Conservation (phyloP, 768 basidiomycete genomes). For the Leucosporidium creatinivorum region DNA sequence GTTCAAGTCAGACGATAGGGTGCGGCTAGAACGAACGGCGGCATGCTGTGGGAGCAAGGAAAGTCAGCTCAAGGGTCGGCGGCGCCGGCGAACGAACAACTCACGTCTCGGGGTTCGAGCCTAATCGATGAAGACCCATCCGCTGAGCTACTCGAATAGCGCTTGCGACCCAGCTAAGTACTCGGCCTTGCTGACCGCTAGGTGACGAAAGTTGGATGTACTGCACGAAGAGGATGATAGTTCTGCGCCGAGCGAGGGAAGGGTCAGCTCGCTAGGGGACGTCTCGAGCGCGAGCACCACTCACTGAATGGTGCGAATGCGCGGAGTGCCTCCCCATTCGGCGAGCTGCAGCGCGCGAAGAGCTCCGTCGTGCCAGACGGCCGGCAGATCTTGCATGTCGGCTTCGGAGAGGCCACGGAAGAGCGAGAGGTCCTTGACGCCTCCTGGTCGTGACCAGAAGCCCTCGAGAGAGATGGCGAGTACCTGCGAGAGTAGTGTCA, state of each 20-base stretch:
- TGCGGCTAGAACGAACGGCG: too few relatives aligned
- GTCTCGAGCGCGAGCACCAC: too few relatives aligned
- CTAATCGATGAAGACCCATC: constrained; percentile 25
- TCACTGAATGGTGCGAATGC: constrained; percentile 29
- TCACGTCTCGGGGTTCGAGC: constrained; percentile 6
- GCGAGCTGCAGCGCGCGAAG: constrained; percentile 29
- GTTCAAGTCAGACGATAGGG: too few relatives aligned
- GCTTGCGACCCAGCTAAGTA: constrained; percentile 23
- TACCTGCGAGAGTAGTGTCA: constrained; percentile 4
- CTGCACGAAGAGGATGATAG: constrained; percentile 14
- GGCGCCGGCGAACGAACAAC: not conserved
- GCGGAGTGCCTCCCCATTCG: constrained; percentile 31
- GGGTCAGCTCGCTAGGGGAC: not conserved
- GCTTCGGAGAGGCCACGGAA: constrained; percentile 25
- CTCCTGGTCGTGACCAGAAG: constrained; percentile 25
- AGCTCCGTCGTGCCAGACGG: constrained; percentile 32
- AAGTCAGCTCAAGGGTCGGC: not conserved
- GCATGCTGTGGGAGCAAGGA: too few relatives aligned
- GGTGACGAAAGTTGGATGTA: constrained; percentile 31
- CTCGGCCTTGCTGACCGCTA: constrained; percentile 24
- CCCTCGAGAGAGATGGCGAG: constrained; percentile 34
- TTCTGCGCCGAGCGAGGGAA: not conserved
- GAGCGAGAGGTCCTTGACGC: constrained; percentile 16
- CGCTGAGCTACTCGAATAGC: constrained; percentile 28
- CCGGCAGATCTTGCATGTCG: constrained; percentile 25